These are phyloP conservation scores for Furcasterigmium sp. DNA, from an alignment of 2,329 filamentous ascomycete genomes.

Conservation along the genomic window DNA sequence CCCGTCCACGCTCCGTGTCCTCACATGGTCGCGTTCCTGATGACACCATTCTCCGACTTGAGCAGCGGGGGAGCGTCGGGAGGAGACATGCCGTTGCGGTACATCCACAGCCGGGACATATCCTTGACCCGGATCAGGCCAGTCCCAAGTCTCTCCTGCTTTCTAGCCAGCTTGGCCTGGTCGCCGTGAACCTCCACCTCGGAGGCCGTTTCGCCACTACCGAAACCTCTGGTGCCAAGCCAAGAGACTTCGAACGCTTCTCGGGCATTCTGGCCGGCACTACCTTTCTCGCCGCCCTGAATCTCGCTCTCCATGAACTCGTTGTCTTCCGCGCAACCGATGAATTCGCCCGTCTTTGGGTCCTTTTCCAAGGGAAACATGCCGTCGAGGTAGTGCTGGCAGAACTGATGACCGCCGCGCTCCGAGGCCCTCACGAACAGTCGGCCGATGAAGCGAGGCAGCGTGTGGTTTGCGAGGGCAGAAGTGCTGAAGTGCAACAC, in stretches of 20 bases:
- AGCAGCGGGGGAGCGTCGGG: conserved; percentile 32
- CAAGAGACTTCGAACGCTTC: conserved; percentile 45
- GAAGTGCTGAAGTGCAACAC: conserved; percentile 56
- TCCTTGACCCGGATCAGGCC: conserved; percentile 49
- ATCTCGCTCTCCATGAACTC: conserved; percentile 58
- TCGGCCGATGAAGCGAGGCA: conserved; percentile 56
- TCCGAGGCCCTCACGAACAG: conserved; percentile 41
- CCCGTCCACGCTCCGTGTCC: background rate
- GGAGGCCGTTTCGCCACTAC: conserved; percentile 24
- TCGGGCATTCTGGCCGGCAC: conserved; percentile 35
- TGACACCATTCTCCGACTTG: conserved; percentile 26
- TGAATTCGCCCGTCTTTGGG: conserved; percentile 30
- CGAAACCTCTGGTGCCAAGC: conserved; percentile 32
- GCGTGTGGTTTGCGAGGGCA: conserved; percentile 24
- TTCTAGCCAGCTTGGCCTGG: conserved; percentile 11
- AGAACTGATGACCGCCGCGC: conserved; percentile 48
- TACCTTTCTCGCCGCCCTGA: conserved; percentile 36
- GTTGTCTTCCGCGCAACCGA: conserved; percentile 41
- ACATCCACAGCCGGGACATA: conserved; percentile 57
- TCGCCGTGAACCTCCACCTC: conserved; percentile 33
- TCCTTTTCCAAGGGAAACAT: conserved; percentile 52
- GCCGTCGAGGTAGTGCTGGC: conserved; percentile 56
- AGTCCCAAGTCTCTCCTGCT: conserved; percentile 20
- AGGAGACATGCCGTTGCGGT: conserved; percentile 54
- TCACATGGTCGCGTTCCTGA: conserved; percentile 32